Conservation (phyloP, 1,284 basidiomycete genomes). For the Cryptococcus sp. region DNA sequence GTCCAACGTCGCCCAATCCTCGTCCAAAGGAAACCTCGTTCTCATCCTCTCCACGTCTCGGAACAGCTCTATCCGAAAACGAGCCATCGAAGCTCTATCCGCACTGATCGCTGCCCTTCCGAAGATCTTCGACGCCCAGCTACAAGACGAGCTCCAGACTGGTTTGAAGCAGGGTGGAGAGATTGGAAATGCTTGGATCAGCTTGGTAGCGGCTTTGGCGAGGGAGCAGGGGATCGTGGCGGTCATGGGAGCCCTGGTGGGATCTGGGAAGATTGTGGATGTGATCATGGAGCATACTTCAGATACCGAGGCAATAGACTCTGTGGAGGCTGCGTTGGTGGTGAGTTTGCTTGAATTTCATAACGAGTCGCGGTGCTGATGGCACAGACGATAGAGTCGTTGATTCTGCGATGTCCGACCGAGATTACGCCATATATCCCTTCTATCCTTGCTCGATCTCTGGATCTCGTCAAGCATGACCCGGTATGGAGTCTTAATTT, state of each 20-base stretch:
- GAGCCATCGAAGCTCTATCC: conserved; percentile 71
- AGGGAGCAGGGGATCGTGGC: conserved; percentile 22
- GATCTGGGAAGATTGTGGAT: conserved; percentile 22
- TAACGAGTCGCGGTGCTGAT: conserved; percentile 1
- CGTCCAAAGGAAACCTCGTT: conserved; percentile 66
- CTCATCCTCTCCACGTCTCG: conserved; percentile 70
- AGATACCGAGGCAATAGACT: conserved; percentile 35
- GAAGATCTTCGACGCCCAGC: conserved; percentile 18
- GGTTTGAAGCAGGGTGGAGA: conserved; percentile 26
- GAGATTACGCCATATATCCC: conserved; percentile 71
- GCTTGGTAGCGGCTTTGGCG: conserved; percentile 30
- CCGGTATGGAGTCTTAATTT: conserved; percentile 60
- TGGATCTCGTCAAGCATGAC: conserved; percentile 83
- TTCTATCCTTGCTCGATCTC: conserved; percentile 63
- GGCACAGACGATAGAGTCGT: conserved; percentile 68
- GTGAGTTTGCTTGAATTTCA: conserved; percentile 11
- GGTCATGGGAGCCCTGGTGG: conserved; percentile 15
- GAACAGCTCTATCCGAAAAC: conserved; percentile 73
- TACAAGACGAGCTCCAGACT: conserved; percentile 24
- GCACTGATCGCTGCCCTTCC: conserved; percentile 32
- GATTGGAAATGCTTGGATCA: conserved; percentile 29
- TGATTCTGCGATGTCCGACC: conserved; percentile 73
- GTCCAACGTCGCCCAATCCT: conserved; percentile 48
- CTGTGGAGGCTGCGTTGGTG: conserved; percentile 38
- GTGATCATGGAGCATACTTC: conserved; percentile 24